Evolutionary conservation across 2,329 filamentous ascomycete genomes (phyloP), one percentile per base, ranked within the genome.

Genomic region (Talaromyces sp.): DNA sequence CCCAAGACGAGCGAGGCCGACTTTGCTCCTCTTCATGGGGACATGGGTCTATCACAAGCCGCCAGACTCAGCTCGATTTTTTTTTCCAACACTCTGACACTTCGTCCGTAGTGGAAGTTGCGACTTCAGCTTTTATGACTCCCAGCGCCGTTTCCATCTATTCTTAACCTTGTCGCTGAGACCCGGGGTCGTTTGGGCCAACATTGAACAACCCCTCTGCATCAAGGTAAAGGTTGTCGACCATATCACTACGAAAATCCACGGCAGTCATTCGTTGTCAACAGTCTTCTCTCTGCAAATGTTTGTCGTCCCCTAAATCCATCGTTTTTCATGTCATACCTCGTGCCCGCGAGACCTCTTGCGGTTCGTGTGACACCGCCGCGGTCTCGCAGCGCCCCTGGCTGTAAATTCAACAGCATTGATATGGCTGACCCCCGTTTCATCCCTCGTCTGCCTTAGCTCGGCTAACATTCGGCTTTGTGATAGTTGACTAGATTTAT

Each of bases 331-430:
- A 52, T 37, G 47, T 52, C 47, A 52, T 48, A 16, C 16, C 22
- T 37, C 14, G 22, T 39, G 31, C 41, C 14, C 37, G 41, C 33
- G 7, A 61, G 59, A 24, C 59, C 33, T 39, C 45, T 41, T 52
- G 48, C 27, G 47, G 37, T 50, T 50, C 60, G 45, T 61, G 60
- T 43, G 39, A 52, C 60, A 62, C 59, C 59, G 16, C 48, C 16
- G 22, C 35, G 24, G 57, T 43, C 22, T 41, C 16, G 45, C 47
- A n/a, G 47, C 60, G 33, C 60, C 60, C 60, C 60, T 62, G 47
- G 37, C 59, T 41, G 3, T 39, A 19, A 39, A n/a, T 61, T 45
- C 22, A 60, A n/a, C 24, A 33, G 41, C 39, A 47, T 45, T 31
- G 41, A 47, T 47, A 60, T 60, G 14, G 57, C 39, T n/a, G 41